Evolutionary conservation across 495 filamentous ascomycete species (phyloP), one percentile per base, ranked within the genome.

Genomic region (Hypoxylon crocopeplum): DNA sequence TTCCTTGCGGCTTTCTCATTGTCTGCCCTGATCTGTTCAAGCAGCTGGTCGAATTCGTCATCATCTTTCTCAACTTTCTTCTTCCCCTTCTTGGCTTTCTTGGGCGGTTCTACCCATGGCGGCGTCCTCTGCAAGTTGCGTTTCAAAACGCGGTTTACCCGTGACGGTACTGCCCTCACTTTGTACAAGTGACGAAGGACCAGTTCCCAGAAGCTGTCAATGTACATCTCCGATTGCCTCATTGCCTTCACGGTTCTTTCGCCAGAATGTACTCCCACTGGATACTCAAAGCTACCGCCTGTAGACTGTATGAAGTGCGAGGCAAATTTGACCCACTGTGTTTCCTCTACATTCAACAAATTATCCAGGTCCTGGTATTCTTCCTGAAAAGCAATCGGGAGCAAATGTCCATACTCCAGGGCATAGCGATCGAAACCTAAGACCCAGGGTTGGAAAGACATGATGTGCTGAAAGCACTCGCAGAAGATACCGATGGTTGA

Each of bases 181-280:
- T 6, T 19, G 3, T 24, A 19, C 20, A 60, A 19, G 6, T 33
- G 17, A 11, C 6, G 13, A 3, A 55, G 4, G 3, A 27, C 7
- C 8, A 7, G 2, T 17, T 19, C 5, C 59, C 59, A 62, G 32
- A 52, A 51, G 7, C 25, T 12, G 27, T 62, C 51, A 6, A 47
- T 10, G 16, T n/a, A 1, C 2, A 3, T 8, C 29, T 50, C 37
- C 17, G 46, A 8, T 15, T 21, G 30, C 10, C 12, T 13, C 36
- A 50, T 48, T 16, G 17, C 15, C 10, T 51, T 19, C 2, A 51
- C 17, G 3, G 16, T 25, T 7, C 47, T 19, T 33, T 36, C 36
- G 34, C 12, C 36, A 5, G 34, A 20, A 16, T 32, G 40, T 7
- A 46, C 11, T 7, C 12, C 38, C 19, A 27, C 10, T 7, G 52